Base-by-base conservation (phyloP, 73 alveolate genomes). In the Breviolum minutum region DNA sequence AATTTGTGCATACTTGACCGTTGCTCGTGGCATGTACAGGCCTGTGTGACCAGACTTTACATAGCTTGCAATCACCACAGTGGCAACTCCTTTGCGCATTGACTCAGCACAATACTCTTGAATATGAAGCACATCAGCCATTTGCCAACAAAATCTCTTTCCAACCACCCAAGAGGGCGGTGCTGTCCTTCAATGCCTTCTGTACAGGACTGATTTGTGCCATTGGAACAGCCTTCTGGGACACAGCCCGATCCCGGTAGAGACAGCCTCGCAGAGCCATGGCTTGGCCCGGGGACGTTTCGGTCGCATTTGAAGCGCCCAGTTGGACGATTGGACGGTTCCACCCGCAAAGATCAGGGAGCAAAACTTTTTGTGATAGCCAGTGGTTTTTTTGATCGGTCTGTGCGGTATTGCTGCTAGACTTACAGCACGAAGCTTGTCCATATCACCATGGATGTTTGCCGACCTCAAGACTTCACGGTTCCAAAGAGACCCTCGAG, bases 1-100 rank as follows among this genome's bases (percentile, higher is more conserved):
- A 29, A 14, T 79, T 79, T 29, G 63, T 76, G 85, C 85, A 71
- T 20, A 71, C 30, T 76, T 16, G 89, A 6, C 7, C 20, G 91
- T 82, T 82, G 91, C 91, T 82, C 91, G 91, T 82, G 91, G 91
- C 91, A n/a, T 82, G 91, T 82, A 82, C 91, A 82, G 91, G 73
- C 69, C 74, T 82, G 91, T 82, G 91, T 82, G 91, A 82, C 74
- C 74, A 19, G 54, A 32, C 87, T 32, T 32, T 60, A 82, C 91
- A 19, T 26, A 82, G 91, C 91, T 82, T 82, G 91, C 74, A 82
- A 82, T 5, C n/a, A 48, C 91, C 91, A 82, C 91, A 82, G 91
- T 82, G 91, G 91, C 91, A 82, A 61, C 91, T 60, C 73, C 71
- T 10, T 61, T 22, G 74, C 9, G 91, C 91, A 61, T 48, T 82